Percentiles rank a stretch among this genome's conserved stretches.
These are phyloP conservation scores for Vitis vinifera DNA, from an alignment of 164 flowering plant genomes.

Conservation along the genomic window DNA sequence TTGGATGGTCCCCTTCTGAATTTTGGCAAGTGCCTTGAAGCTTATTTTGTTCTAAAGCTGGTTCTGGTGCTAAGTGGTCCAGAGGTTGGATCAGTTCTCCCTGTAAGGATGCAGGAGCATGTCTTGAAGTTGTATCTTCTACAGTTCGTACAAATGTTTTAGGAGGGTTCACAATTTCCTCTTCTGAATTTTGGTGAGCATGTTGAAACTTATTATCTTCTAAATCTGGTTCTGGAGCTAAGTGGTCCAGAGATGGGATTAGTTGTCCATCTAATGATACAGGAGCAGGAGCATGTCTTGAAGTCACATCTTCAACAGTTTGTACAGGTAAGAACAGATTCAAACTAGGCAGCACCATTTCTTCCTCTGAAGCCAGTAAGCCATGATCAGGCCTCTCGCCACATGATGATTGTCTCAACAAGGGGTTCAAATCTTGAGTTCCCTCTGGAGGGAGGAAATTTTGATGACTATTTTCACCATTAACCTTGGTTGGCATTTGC, in stretches of 20 bases:
- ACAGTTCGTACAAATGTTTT: constrained; percentile 3
- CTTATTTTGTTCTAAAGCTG: constrained; percentile 22
- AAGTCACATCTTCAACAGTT: constrained; percentile 11
- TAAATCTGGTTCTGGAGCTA: constrained; percentile 10
- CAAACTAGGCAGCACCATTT: constrained; percentile 19
- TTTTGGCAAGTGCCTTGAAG: constrained; percentile 8
- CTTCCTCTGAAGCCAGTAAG: constrained; percentile 22
- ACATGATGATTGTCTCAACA: constrained; percentile 12
- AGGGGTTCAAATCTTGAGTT: constrained; percentile 17
- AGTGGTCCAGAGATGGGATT: constrained; percentile 11
- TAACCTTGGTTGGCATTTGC: constrained; percentile 12
- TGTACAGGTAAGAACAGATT: constrained; percentile 12
- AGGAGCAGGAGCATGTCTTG: constrained; percentile 5
- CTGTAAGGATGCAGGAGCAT: constrained; percentile 9
- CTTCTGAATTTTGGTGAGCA: constrained; percentile 14
- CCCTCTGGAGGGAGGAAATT: constrained; percentile 12
- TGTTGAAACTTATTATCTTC: constrained; percentile 25
- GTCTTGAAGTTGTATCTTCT: constrained; percentile 5
- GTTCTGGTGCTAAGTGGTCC: constrained; percentile 14
- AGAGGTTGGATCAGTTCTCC: constrained; percentile 12
- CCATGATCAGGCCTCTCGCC: constrained; percentile 22
- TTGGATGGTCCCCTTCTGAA: constrained; percentile 21
- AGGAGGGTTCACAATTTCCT: constrained; percentile 7
- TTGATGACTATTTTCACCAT: constrained; percentile 10
- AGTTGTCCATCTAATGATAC: constrained; percentile 6